Evolutionary conservation across 495 filamentous ascomycete species (phyloP).

Genomic region (Penicillium goetzii): DNA sequence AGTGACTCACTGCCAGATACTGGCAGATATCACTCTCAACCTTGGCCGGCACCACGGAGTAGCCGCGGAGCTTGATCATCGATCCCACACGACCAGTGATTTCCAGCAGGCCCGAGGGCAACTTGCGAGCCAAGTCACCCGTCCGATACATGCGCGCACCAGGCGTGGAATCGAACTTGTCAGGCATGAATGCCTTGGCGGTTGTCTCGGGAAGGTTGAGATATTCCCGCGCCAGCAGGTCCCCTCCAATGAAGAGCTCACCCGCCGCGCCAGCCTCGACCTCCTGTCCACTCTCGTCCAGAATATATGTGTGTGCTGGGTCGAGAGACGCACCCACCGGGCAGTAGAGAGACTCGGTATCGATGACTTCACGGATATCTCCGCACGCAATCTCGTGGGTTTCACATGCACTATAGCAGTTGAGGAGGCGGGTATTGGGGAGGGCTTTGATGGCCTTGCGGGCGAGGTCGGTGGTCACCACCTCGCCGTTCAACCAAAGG

Average conservation of each 20-base stretch:
- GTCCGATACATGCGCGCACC: slow-evolving; percentile 74
- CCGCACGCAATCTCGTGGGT: slow-evolving; percentile 74
- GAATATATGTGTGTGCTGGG: slow-evolving; percentile 60
- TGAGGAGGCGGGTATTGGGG: slow-evolving; percentile 65
- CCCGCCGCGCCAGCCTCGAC: slow-evolving; percentile 69
- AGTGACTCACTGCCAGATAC: slow-evolving; percentile 61
- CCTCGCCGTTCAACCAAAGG: slow-evolving; percentile 72
- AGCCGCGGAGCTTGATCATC: slow-evolving; percentile 81
- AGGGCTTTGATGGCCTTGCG: slow-evolving; percentile 62
- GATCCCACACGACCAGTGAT: slow-evolving; percentile 79
- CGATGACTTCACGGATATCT: slow-evolving; percentile 65
- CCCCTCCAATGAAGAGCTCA: slow-evolving; percentile 81
- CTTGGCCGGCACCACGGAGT: slow-evolving; percentile 78
- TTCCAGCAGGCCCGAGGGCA: slow-evolving; percentile 70
- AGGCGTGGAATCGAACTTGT: slow-evolving; percentile 55
- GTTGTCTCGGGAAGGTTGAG: slow-evolving; percentile 83
- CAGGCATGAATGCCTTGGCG: slow-evolving; percentile 65
- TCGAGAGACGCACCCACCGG: slow-evolving; percentile 66
- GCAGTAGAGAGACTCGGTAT: slow-evolving; percentile 56
- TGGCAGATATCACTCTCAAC: slow-evolving; percentile 68
- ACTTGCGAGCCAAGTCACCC: slow-evolving; percentile 77
- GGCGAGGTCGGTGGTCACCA: slow-evolving; percentile 69
- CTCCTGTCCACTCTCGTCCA: slow-evolving; percentile 58
- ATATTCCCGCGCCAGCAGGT: slow-evolving; percentile 79
- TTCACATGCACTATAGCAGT: slow-evolving; percentile 74